phyloP scores from a whole-genome alignment of 108 stramenopile genomes.

The Fistulifera solaris region DNA sequence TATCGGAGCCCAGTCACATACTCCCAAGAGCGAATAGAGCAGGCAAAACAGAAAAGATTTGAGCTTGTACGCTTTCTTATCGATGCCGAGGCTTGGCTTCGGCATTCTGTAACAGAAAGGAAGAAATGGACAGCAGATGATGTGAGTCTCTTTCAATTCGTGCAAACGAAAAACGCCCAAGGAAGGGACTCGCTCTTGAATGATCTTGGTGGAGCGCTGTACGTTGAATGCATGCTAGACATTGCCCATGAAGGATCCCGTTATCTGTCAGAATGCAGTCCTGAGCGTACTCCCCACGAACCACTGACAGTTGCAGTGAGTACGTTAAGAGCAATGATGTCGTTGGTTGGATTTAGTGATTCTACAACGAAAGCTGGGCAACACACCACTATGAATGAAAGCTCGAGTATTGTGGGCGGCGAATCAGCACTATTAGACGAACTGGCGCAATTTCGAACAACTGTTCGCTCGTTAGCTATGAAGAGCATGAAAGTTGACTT shows the following conservation, averaged over 20 bases:
- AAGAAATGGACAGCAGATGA: slow-evolving; percentile 41
- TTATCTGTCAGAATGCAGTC: slow-evolving; percentile 15
- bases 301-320: slow-evolving; percentile 35
- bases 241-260: slow-evolving; percentile 36
- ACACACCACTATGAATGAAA: neutral
- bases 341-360: slow-evolving; percentile 59
- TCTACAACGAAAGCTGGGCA: slow-evolving; percentile 46
- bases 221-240: slow-evolving; percentile 34
- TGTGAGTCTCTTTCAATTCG: slow-evolving; percentile 23
- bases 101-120: slow-evolving; percentile 10
- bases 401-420: slow-evolving; percentile 10
- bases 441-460: slow-evolving; percentile 46
- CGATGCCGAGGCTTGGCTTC: slow-evolving; percentile 49
- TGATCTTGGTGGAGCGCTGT: slow-evolving; percentile 61
- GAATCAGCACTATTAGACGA: slow-evolving; percentile 29
- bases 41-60: slow-evolving; percentile 43
- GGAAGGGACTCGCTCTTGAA: slow-evolving; percentile 23
- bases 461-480: slow-evolving; percentile 44
- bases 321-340: slow-evolving; percentile 10
- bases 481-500: slow-evolving; percentile 9
- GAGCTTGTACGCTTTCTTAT: slow-evolving; percentile 54
- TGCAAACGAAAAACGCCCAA: slow-evolving; percentile 7
- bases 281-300: no score
- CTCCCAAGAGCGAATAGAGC: slow-evolving; percentile 40
- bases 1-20: slow-evolving; percentile 75